Percentiles rank a stretch among this genome's conserved stretches.
Evolutionary conservation across 2,329 filamentous ascomycete species (phyloP).

Genomic region (Monilinia aucupariae): DNA sequence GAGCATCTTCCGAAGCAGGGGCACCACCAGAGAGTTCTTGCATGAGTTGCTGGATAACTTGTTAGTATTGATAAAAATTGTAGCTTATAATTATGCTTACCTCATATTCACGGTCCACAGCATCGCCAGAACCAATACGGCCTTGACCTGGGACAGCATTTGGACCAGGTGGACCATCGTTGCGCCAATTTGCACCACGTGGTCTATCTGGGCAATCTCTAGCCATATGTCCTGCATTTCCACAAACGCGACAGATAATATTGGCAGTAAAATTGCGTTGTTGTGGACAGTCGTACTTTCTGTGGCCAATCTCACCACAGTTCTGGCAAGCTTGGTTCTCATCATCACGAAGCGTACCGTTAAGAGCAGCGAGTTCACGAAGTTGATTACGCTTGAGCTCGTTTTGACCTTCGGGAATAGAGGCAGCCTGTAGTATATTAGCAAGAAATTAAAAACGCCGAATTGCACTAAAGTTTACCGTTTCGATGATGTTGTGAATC

Average conservation of each 20-base stretch:
- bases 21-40: slow-evolving; percentile 82
- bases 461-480: slow-evolving; percentile 57
- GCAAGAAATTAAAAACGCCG: slow-evolving; percentile 6
- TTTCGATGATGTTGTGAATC: slow-evolving; percentile 98
- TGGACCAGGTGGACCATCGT: slow-evolving; percentile 53
- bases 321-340: slow-evolving; percentile 99
- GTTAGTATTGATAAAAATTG: slow-evolving; percentile 24
- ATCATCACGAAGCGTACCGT: slow-evolving; percentile 97
- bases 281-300: slow-evolving; percentile 98
- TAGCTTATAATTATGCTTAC: slow-evolving; percentile 46
- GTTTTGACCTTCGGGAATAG: slow-evolving; percentile 97
- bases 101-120: slow-evolving; percentile 91
- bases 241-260: slow-evolving; percentile 97
- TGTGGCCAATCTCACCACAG: slow-evolving; percentile 96
- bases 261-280: slow-evolving; percentile 98
- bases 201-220: slow-evolving; percentile 86
- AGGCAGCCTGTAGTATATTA: slow-evolving; percentile 68
- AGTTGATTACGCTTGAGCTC: slow-evolving; percentile 98
- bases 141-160: slow-evolving; percentile 48
- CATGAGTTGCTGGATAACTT: slow-evolving; percentile 75
- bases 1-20: slow-evolving; percentile 52
- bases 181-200: slow-evolving; percentile 84
- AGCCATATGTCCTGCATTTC: slow-evolving; percentile 97
- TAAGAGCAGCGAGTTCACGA: slow-evolving; percentile 92
- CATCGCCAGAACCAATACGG: slow-evolving; percentile 69